Base-by-base conservation (phyloP, 768 basidiomycete species). In the Ramaria rubella region DNA sequence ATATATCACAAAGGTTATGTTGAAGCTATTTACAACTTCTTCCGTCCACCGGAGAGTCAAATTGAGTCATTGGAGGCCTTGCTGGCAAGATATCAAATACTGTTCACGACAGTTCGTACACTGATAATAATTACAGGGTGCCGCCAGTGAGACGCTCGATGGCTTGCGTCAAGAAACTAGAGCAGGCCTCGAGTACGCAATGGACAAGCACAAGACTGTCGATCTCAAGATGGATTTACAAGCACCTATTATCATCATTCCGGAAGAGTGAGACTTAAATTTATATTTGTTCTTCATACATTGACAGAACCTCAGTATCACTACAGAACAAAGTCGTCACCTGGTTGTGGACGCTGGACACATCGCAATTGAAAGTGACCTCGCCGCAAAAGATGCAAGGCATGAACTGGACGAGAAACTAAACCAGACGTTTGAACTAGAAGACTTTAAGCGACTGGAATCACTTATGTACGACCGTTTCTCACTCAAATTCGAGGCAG, bases 201-300 rank as follows among this genome's bases (percentile, higher is more conserved):
- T 99, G 48, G 86, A 94, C 68, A 85, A 82, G 15, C 94, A 96
- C 76, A 95, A 93, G 76, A 98, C 96, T 1, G 76, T 98, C 43
- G 94, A 98, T 67, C 76, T 99, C n/a, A 89, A 91, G 61, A 82
- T 99, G 73, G 94, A 99, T 65, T 80, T 99, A 77, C 90, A 95
- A 64, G 93, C 96, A 0, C 96, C 96, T 5, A 83, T 99, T 62
- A 96, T 99, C 66, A 92, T 99, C 63, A 81, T 98, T 52, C 96
- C 96, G 1, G 95, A 98, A 73, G 85, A 91, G 92, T 94, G 66
- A 55, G 75, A n/a, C 5, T 30, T 23, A n/a, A n/a, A n/a, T n/a
- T n/a, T n/a, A n/a, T 5, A 51, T 8, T 44, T 31, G 23, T 5
- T 52, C 29, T 21, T 33, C 27, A 24, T 56, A 42, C 29, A 38